phyloP scores from a whole-genome alignment of 352 stramenopile species.

The Phytophthora pseudosyringae region DNA sequence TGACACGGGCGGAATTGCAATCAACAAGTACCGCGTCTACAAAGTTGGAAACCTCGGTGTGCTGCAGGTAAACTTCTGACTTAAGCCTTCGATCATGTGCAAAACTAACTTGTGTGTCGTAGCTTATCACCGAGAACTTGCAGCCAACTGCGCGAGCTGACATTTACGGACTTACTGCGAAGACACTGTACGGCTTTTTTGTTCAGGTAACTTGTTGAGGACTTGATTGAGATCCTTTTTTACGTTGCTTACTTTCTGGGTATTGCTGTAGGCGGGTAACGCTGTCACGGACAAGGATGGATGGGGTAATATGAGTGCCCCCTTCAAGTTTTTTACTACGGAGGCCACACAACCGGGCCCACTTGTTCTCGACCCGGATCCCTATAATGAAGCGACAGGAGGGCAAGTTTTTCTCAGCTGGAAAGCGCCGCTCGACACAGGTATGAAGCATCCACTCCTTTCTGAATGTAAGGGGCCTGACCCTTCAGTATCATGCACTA shows the following conservation, averaged over 20 bases:
- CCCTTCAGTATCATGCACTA: slow-evolving; percentile 10
- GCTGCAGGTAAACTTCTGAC: slow-evolving; percentile 24
- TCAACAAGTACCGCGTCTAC: slow-evolving; percentile 71
- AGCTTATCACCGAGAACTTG: slow-evolving; percentile 28
- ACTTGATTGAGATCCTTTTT: not conserved
- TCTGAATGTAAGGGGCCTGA: not conserved
- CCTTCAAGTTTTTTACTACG: slow-evolving; percentile 43
- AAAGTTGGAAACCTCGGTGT: slow-evolving; percentile 7
- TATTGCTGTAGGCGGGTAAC: slow-evolving; percentile 51
- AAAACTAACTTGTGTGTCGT: slow-evolving; percentile 6
- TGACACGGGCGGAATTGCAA: slow-evolving; percentile 57
- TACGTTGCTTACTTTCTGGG: not conserved
- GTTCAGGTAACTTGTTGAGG: slow-evolving; percentile 46
- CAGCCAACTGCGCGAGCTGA: slow-evolving; percentile 15
- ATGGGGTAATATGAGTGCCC: slow-evolving; percentile 50
- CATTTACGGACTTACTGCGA: slow-evolving; percentile 39
- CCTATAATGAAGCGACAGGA: slow-evolving; percentile 41
- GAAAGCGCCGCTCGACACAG: slow-evolving; percentile 55
- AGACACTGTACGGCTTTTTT: slow-evolving; percentile 47
- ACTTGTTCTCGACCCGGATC: slow-evolving; percentile 22
- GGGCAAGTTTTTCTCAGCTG: slow-evolving; percentile 62
- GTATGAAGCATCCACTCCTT: slow-evolving; percentile 13
- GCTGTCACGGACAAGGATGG: slow-evolving; percentile 37
- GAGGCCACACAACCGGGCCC: slow-evolving; percentile 43
- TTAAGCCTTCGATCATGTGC: not conserved